phyloP scores from a whole-genome alignment of 2,329 filamentous ascomycete genomes.

The Cercospora berteroae region DNA sequence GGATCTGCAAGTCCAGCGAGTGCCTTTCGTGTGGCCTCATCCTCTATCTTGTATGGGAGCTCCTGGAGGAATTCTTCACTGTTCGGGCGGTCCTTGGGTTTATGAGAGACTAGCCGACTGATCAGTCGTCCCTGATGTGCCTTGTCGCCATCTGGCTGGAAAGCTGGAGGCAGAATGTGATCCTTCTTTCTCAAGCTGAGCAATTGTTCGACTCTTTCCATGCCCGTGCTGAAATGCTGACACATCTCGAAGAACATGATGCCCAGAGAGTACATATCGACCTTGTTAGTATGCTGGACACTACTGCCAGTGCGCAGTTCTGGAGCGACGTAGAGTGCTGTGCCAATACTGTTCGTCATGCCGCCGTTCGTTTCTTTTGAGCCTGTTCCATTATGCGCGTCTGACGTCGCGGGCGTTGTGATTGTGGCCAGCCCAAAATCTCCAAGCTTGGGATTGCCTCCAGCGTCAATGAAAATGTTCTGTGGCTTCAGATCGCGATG shows the following conservation, averaged over 20 bases:
- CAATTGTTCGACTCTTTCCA: constrained; percentile 65
- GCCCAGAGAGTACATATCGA: constrained; percentile 97
- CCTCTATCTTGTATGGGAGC: constrained; percentile 86
- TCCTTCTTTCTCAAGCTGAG: constrained; percentile 65
- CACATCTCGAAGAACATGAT: constrained; percentile 99
- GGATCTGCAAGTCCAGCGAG: constrained; percentile 78
- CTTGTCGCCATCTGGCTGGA: constrained; percentile 64
- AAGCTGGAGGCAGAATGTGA: constrained; percentile 69
- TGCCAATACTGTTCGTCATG: constrained; percentile 70
- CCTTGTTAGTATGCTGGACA: constrained; percentile 84
- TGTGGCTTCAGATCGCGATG: constrained; percentile 96
- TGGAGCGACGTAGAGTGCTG: constrained; percentile 87
- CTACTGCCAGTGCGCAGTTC: constrained; percentile 76
- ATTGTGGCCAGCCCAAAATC: constrained; percentile 95
- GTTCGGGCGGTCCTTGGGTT: constrained; percentile 77
- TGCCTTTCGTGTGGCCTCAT: constrained; percentile 81
- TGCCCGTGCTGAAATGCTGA: constrained; percentile 58
- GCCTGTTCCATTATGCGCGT: constrained; percentile 44
- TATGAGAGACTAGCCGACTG: constrained; percentile 74
- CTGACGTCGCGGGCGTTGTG: constrained; percentile 66
- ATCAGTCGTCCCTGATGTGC: constrained; percentile 73
- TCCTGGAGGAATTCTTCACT: constrained; percentile 79
- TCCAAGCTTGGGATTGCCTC: constrained; percentile 89
- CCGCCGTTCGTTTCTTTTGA: constrained; percentile 46
- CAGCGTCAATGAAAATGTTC: constrained; percentile 92